Percentiles rank a stretch among this genome's conserved stretches.
Conservation (phyloP, 83 land plant species). For the Picea abies region DNA sequence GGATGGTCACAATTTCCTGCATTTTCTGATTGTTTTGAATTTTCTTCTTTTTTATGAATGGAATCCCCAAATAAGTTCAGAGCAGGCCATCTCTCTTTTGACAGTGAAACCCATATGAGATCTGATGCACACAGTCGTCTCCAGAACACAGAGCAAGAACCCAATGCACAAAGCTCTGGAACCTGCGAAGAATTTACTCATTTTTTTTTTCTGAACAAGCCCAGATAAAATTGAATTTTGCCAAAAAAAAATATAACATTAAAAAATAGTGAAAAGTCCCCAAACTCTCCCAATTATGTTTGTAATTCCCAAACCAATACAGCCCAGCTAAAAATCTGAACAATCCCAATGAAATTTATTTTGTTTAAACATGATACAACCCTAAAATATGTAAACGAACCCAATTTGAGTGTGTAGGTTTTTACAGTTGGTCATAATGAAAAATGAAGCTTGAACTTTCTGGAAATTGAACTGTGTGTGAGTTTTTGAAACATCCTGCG, state of each 20-base stretch:
- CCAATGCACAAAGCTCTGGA: slow-evolving; percentile 14
- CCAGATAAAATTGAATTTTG: neutral
- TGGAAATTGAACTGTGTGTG: too few species aligned
- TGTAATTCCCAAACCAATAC: neutral
- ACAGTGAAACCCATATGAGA: slow-evolving; percentile 7
- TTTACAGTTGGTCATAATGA: too few species aligned
- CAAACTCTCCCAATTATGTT: too few species aligned
- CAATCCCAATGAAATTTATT: neutral
- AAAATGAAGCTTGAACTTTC: too few species aligned
- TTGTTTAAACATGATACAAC: neutral
- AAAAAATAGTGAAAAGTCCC: neutral
- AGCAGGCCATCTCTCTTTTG: slow-evolving; percentile 11
- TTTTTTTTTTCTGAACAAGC: neutral
- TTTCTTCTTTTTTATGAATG: neutral
- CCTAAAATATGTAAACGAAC: neutral
- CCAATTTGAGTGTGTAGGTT: too few species aligned
- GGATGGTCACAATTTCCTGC: slow-evolving; percentile 5
- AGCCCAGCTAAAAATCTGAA: neutral
- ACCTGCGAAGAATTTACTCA: neutral
- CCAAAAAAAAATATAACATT: neutral
- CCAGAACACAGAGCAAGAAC: slow-evolving; percentile 15
- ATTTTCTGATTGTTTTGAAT: neutral
- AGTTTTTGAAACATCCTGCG: too few species aligned
- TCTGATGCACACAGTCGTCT: slow-evolving; percentile 6
- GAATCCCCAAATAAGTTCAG: neutral